phyloP scores from a whole-genome alignment of 257 asterid genomes.

The Solanum habrochaites region DNA sequence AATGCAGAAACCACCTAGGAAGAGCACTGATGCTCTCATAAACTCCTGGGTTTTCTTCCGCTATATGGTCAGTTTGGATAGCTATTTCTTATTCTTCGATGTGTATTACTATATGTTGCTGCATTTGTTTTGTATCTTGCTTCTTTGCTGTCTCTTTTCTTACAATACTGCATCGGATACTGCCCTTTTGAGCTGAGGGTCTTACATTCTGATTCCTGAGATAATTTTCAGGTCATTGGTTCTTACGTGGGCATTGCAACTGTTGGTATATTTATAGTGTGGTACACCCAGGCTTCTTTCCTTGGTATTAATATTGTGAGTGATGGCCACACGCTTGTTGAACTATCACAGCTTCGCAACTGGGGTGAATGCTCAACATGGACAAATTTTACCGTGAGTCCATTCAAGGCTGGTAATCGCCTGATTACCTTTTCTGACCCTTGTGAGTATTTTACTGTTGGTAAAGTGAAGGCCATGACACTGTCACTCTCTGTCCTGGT shows the following conservation, averaged over 20 bases:
- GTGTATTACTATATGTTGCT: not conserved
- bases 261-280: slow-evolving; percentile 69
- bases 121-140: not conserved
- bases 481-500: slow-evolving; percentile 81
- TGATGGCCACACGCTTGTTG: slow-evolving; percentile 77
- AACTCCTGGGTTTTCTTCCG: slow-evolving; percentile 76
- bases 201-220: not conserved
- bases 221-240: slow-evolving; percentile 60
- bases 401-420: slow-evolving; percentile 54
- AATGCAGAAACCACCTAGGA: slow-evolving; percentile 80
- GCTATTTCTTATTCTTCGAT: not conserved
- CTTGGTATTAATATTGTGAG: slow-evolving; percentile 47
- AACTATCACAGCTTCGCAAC: slow-evolving; percentile 68
- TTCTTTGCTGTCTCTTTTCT: not conserved
- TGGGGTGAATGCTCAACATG: slow-evolving; percentile 88
- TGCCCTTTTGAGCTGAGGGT: not conserved
- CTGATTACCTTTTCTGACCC: slow-evolving; percentile 44
- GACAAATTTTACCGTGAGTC: slow-evolving; percentile 59
- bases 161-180: not conserved
- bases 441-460: slow-evolving; percentile 61
- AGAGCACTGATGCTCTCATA: slow-evolving; percentile 64
- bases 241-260: slow-evolving; percentile 82
- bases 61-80: slow-evolving; percentile 43
- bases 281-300: slow-evolving; percentile 82
- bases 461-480: slow-evolving; percentile 84